A percentile compares a stretch with the other conserved stretches of the same genome.
phyloP scores from a whole-genome alignment of 768 basidiomycete genomes.

The Saitozyma podzolica region DNA sequence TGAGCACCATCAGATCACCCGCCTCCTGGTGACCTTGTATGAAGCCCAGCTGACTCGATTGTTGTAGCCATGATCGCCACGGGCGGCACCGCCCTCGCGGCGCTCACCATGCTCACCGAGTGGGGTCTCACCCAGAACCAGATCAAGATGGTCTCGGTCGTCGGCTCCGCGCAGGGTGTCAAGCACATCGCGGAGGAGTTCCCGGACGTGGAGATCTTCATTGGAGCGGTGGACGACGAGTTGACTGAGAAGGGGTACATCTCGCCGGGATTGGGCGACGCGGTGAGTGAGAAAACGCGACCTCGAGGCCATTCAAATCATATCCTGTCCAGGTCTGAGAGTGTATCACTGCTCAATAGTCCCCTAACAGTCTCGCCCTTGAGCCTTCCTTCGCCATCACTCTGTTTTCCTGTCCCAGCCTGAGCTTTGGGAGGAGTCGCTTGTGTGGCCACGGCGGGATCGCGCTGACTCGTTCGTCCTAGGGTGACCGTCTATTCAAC shows the following conservation, averaged over 20 bases:
- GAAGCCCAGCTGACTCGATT: not conserved
- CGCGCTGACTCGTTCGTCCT: too few species aligned
- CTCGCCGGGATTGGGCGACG: conserved; percentile 86
- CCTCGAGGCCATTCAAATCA: too few species aligned
- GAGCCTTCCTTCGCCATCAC: too few species aligned
- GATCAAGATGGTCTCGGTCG: conserved; percentile 78
- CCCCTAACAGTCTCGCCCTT: too few species aligned
- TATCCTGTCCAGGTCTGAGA: too few species aligned
- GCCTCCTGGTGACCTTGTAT: not conserved
- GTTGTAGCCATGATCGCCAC: conserved; percentile 74
- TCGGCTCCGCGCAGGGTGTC: conserved; percentile 76
- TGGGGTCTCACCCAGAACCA: conserved; percentile 59
- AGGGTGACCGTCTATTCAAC: too few species aligned
- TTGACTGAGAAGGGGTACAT: conserved; percentile 77
- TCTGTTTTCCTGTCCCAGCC: too few species aligned
- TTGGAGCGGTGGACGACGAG: conserved; percentile 72
- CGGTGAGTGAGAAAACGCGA: conserved; percentile 34
- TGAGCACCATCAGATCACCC: too few species aligned
- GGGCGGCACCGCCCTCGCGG: conserved; percentile 86
- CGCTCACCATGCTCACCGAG: conserved; percentile 64
- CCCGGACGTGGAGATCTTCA: conserved; percentile 90
- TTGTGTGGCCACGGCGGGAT: too few species aligned
- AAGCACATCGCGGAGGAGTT: conserved; percentile 64
- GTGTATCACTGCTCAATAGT: too few species aligned
- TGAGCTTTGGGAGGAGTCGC: too few species aligned